phyloP scores from a whole-genome alignment of 495 filamentous ascomycete species.

The Aspergillus funiculosus region DNA sequence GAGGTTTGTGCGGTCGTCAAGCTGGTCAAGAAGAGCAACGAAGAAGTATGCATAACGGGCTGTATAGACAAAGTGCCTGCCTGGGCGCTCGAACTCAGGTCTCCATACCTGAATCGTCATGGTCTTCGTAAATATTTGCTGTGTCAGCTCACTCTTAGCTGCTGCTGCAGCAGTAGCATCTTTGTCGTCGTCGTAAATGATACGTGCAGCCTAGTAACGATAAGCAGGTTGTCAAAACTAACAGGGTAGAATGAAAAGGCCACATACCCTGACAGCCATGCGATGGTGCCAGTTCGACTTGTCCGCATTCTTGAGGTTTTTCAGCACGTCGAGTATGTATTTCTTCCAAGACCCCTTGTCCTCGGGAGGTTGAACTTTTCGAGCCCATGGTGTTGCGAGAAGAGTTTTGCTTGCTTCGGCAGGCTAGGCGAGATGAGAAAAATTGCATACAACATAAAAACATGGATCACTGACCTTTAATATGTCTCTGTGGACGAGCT shows the following conservation, averaged over 20 bases:
- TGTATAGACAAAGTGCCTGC: slow-evolving; percentile 91
- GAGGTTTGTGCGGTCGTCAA: slow-evolving; percentile 71
- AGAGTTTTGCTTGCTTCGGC: slow-evolving; percentile 50
- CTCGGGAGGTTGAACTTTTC: slow-evolving; percentile 42
- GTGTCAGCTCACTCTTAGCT: slow-evolving; percentile 70
- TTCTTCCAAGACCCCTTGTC: slow-evolving; percentile 64
- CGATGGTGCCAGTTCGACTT: slow-evolving; percentile 98
- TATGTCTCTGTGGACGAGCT: slow-evolving; percentile 53
- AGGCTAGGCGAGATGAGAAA: slow-evolving; percentile 28
- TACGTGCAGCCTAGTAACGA: slow-evolving; percentile 52
- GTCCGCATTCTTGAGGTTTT: slow-evolving; percentile 72
- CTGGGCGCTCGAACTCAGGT: slow-evolving; percentile 84
- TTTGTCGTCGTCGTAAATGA: slow-evolving; percentile 58
- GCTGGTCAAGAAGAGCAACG: slow-evolving; percentile 61
- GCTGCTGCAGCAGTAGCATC: slow-evolving; percentile 47
- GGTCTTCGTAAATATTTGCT: slow-evolving; percentile 90
- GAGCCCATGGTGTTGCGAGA: slow-evolving; percentile 50
- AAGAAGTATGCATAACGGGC: slow-evolving; percentile 83
- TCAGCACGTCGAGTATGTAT: slow-evolving; percentile 68
- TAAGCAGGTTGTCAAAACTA: slow-evolving; percentile 13
- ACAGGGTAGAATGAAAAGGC: not conserved
- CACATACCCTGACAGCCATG: slow-evolving; percentile 64
- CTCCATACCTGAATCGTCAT: slow-evolving; percentile 95
- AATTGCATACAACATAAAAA: not conserved
- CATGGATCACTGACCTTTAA: slow-evolving; percentile 26